Evolutionary conservation across 2,329 filamentous ascomycete genomes (phyloP).

Genomic region (Botryosphaeria dothidea): DNA sequence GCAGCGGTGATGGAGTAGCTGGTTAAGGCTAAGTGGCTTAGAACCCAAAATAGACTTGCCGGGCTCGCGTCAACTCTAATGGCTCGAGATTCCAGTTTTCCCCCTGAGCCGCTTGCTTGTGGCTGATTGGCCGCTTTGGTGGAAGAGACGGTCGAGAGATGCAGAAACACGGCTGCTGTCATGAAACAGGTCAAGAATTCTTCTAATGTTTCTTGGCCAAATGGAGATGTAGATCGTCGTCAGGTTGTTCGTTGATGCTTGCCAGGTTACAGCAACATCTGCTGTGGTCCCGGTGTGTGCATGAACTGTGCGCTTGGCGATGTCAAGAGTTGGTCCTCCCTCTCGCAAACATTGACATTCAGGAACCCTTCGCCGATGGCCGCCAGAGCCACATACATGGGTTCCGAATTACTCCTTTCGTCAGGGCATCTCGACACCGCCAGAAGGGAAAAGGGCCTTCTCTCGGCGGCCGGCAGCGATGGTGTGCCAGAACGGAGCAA

Average conservation of each 20-base stretch:
- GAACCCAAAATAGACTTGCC: not conserved
- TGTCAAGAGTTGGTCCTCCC: not conserved
- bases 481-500: not conserved
- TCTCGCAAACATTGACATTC: not conserved
- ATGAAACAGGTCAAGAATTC: not conserved
- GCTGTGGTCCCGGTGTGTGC: not conserved
- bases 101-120: not conserved
- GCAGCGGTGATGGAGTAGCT: not conserved
- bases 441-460: not conserved
- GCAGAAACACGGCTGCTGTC: not conserved
- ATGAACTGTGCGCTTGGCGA: not conserved
- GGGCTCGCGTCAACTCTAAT: not conserved
- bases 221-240: not conserved
- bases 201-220: not conserved
- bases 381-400: not conserved
- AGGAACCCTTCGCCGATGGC: not conserved
- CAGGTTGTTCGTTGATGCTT: not conserved
- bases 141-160: not conserved
- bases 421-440: not conserved
- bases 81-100: not conserved
- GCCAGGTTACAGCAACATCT: not conserved
- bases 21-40: not conserved
- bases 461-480: not conserved
- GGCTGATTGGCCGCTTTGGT: not conserved
- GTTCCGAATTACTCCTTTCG: not conserved